Percentiles rank a stretch among this genome's conserved stretches.
phyloP scores from a whole-genome alignment of 2,329 filamentous ascomycete genomes.

The Didymella lethalis region DNA sequence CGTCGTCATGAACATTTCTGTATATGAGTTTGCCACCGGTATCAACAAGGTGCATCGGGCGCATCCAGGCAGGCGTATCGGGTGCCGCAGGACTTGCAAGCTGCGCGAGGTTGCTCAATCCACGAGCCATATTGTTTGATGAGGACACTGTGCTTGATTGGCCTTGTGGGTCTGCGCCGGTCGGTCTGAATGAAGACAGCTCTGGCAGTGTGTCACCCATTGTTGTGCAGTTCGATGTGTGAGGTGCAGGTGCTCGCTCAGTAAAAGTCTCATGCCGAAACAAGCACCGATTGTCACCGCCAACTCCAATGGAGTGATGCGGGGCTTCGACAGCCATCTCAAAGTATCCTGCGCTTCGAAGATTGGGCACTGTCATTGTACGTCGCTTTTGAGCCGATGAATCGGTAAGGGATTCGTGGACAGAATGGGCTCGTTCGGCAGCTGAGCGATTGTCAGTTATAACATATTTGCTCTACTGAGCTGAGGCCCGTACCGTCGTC shows the following conservation, averaged over 20 bases:
- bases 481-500: slow-evolving; percentile 10
- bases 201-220: slow-evolving; percentile 4
- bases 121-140: slow-evolving; percentile 7
- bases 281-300: slow-evolving; percentile 18
- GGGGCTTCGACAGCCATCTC: slow-evolving; percentile 1
- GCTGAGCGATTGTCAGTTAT: slow-evolving; percentile 16
- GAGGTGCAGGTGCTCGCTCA: slow-evolving; percentile 15
- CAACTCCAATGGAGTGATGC: background rate
- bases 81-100: slow-evolving; percentile 8
- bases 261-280: slow-evolving; percentile 13
- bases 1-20: slow-evolving; percentile 36
- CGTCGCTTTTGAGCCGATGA: slow-evolving; percentile 25
- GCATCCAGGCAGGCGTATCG: slow-evolving; percentile 36
- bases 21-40: slow-evolving; percentile 36
- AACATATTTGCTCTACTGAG: background rate
- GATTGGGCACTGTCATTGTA: slow-evolving; percentile 11
- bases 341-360: background rate
- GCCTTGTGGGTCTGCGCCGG: slow-evolving; percentile 9
- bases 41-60: slow-evolving; percentile 41
- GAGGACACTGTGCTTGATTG: background rate
- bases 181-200: slow-evolving; percentile 28
- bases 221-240: background rate
- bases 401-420: background rate
- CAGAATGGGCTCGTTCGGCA: slow-evolving; percentile 18
- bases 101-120: slow-evolving; percentile 8